A percentile compares a stretch with the other conserved stretches of the same genome.
phyloP scores from a whole-genome alignment of 176 grass and related monocot genomes.

The Eremochloa ophiuroides region DNA sequence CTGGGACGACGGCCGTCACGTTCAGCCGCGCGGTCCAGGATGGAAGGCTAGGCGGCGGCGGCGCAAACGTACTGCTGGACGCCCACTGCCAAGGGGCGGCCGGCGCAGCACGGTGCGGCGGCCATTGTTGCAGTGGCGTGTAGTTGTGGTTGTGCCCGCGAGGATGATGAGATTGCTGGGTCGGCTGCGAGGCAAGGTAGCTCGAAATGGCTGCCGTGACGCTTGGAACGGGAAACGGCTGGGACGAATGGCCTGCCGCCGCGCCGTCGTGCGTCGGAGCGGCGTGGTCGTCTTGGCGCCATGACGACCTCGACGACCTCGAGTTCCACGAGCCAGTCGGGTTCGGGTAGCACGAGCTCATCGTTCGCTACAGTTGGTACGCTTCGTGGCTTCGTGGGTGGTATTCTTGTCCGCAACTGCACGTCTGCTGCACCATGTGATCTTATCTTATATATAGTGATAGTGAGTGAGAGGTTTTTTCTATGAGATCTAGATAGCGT shows the following conservation, averaged over 20 bases:
- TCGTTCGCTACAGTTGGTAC: neutral
- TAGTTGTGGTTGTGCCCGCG: neutral
- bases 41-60: neutral
- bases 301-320: neutral
- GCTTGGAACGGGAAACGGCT: neutral
- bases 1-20: neutral
- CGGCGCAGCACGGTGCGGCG: neutral
- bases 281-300: neutral
- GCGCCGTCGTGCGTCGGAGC: neutral
- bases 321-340: neutral
- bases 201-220: neutral
- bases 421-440: neutral
- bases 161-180: neutral
- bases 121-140: neutral
- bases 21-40: neutral
- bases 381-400: neutral
- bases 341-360: neutral
- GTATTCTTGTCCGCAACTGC: neutral
- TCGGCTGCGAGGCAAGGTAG: neutral
- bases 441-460: neutral
- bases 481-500: neutral
- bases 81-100: neutral
- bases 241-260: neutral
- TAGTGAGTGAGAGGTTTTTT: neutral
- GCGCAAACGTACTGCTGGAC: neutral